These are phyloP conservation scores for Mesotaenium endlicherianum DNA, from an alignment of 139 green algal genomes.

Conservation along the genomic window DNA sequence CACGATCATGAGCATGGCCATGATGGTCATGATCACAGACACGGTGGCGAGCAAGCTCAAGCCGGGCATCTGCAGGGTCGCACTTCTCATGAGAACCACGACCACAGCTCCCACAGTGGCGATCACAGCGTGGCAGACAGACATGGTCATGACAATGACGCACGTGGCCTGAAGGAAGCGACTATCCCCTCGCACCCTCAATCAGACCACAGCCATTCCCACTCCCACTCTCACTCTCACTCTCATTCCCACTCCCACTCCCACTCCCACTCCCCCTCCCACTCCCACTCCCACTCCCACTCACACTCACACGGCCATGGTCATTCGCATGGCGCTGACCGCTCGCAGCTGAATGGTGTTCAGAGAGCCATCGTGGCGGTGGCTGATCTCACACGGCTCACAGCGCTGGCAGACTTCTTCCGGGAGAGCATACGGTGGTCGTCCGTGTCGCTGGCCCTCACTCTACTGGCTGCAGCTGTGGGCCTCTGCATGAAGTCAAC, in stretches of 20 bases:
- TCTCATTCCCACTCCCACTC: background rate
- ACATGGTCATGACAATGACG: slow-evolving; percentile 31
- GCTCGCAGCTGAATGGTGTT: slow-evolving; percentile 8
- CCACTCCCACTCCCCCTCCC: slow-evolving; percentile 5
- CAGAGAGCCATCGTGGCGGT: slow-evolving; percentile 22
- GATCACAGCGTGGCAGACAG: background rate
- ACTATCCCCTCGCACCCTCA: slow-evolving; percentile 38
- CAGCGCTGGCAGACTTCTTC: slow-evolving; percentile 25
- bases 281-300: slow-evolving; percentile 25
- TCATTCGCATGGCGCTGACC: slow-evolving; percentile 7
- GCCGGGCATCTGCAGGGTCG: too few relatives aligned
- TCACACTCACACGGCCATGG: slow-evolving; percentile 22
- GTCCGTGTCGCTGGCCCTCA: slow-evolving; percentile 12
- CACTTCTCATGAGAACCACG: too few relatives aligned
- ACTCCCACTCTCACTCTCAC: background rate
- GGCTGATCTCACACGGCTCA: background rate
- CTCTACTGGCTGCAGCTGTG: slow-evolving; percentile 3
- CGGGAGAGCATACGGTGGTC: slow-evolving; percentile 36
- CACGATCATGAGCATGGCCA: slow-evolving; percentile 29
- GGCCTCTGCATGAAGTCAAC: background rate
- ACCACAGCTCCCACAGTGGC: background rate
- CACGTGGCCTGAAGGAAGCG: slow-evolving; percentile 33
- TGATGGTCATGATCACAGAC: slow-evolving; percentile 13
- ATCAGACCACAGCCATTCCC: slow-evolving; percentile 4
- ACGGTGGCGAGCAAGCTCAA: background rate